phyloP scores from a whole-genome alignment of 352 stramenopile species.

The Phytophthora agathidicida region DNA sequence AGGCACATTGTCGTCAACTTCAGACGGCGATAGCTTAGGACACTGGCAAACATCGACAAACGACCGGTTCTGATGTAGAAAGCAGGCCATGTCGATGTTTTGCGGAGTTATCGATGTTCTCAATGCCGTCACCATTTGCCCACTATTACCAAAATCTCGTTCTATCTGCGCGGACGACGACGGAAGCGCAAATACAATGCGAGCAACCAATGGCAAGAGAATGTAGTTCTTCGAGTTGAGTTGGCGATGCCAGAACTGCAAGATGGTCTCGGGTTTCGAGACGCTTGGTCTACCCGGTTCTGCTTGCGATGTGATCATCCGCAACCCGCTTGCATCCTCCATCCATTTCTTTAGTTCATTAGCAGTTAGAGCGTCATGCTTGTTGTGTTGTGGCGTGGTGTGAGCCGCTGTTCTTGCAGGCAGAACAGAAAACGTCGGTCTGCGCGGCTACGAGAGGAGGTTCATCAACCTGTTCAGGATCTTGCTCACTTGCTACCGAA shows the following conservation, averaged over 20 bases:
- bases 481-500: neutral
- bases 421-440: neutral
- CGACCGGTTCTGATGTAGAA: too few species aligned
- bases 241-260: neutral
- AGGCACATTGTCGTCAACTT: too few species aligned
- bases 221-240: neutral
- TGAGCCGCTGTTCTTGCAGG: neutral
- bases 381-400: neutral
- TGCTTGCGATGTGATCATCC: neutral
- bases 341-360: neutral
- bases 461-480: neutral
- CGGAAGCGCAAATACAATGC: neutral
- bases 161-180: constrained; percentile 3
- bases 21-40: too few species aligned
- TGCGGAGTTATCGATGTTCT: too few species aligned
- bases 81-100: too few species aligned
- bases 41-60: too few species aligned
- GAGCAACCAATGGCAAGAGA: neutral
- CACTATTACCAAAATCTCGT: constrained; percentile 4
- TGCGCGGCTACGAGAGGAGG: neutral
- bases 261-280: neutral
- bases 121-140: too few species aligned
- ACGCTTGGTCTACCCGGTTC: neutral
- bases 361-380: neutral
- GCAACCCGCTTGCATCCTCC: neutral